These are phyloP conservation scores for Pseudogymnoascus sp. DNA, from an alignment of 2,329 filamentous ascomycete species.

Conservation along the genomic window DNA sequence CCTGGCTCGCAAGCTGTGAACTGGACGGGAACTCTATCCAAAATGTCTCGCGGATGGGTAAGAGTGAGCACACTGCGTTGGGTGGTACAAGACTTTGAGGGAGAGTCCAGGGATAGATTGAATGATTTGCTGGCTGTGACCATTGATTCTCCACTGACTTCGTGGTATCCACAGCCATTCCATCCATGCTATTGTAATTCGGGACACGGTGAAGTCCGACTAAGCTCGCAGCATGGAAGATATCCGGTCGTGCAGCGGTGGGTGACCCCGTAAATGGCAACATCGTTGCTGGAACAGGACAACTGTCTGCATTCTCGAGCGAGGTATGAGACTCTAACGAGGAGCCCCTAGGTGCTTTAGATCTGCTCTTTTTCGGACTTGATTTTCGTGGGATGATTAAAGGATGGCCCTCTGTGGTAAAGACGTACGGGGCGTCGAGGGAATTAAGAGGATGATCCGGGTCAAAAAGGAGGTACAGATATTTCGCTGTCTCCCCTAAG, in stretches of 20 bases:
- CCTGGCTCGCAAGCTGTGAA: constrained; percentile 22
- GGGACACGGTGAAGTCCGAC: constrained; percentile 74
- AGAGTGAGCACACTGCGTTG: constrained; percentile 68
- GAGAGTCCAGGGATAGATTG: constrained; percentile 88
- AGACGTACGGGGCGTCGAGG: constrained; percentile 80
- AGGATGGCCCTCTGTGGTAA: constrained; percentile 93
- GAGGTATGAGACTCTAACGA: constrained; percentile 30
- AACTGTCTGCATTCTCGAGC: constrained; percentile 40
- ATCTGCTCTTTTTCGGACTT: constrained; percentile 18
- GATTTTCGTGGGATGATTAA: constrained; percentile 63
- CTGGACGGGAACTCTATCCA: constrained; percentile 52
- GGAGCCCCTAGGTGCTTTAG: constrained; percentile 32
- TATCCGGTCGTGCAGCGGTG: constrained; percentile 67
- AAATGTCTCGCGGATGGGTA: constrained; percentile 63
- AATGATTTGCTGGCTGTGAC: constrained; percentile 57
- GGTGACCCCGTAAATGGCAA: constrained; percentile 67
- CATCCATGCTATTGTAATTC: constrained; percentile 43
- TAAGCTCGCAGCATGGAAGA: constrained; percentile 83
- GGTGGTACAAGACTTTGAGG: constrained; percentile 64
- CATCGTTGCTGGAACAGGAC: constrained; percentile 51
- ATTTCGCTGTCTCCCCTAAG: constrained; percentile 91
- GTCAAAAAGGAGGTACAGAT: constrained; percentile 87
- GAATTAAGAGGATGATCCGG: constrained; percentile 78
- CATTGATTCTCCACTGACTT: constrained; percentile 31
- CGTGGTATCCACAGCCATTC: constrained; percentile 42